phyloP scores from a whole-genome alignment of 306 rosid genomes.

The Delonix regia region DNA sequence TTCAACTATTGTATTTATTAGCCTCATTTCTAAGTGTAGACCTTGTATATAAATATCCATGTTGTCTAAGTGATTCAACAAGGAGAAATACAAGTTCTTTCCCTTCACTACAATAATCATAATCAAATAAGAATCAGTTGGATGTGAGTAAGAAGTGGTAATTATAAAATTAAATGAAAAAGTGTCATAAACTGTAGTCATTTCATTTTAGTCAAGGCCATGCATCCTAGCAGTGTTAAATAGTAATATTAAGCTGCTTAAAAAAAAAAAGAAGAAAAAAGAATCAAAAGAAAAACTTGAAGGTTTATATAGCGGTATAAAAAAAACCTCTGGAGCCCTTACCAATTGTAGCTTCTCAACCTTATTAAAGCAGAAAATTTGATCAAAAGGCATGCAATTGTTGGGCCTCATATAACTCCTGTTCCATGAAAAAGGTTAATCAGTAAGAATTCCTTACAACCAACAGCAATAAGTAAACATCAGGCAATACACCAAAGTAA shows the following conservation, averaged over 20 bases:
- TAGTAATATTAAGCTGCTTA: slow-evolving; percentile 16
- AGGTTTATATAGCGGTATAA: slow-evolving; percentile 28
- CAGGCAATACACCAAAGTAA: slow-evolving; percentile 6
- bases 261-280: slow-evolving; percentile 7
- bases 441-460: slow-evolving; percentile 11
- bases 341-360: slow-evolving; percentile 88
- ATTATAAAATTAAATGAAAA: not conserved
- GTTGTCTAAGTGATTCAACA: no score
- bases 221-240: slow-evolving; percentile 5
- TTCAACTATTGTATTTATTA: no score
- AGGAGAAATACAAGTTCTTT: no score
- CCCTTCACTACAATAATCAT: no score
- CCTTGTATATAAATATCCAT: no score
- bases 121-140: slow-evolving; percentile 18
- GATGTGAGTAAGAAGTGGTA: slow-evolving; percentile 5
- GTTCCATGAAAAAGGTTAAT: slow-evolving; percentile 45
- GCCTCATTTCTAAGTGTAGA: no score
- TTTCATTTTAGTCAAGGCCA: not conserved
- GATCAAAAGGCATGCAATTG: slow-evolving; percentile 72
- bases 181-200: slow-evolving; percentile 11
- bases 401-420: slow-evolving; percentile 77
- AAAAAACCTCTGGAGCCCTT: slow-evolving; percentile 46
- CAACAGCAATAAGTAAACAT: slow-evolving; percentile 12
- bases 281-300: not conserved
- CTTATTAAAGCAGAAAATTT: slow-evolving; percentile 75